These are phyloP conservation scores for Trichoderma brevicompactum DNA, from an alignment of 2,329 filamentous ascomycete genomes.

Conservation along the genomic window DNA sequence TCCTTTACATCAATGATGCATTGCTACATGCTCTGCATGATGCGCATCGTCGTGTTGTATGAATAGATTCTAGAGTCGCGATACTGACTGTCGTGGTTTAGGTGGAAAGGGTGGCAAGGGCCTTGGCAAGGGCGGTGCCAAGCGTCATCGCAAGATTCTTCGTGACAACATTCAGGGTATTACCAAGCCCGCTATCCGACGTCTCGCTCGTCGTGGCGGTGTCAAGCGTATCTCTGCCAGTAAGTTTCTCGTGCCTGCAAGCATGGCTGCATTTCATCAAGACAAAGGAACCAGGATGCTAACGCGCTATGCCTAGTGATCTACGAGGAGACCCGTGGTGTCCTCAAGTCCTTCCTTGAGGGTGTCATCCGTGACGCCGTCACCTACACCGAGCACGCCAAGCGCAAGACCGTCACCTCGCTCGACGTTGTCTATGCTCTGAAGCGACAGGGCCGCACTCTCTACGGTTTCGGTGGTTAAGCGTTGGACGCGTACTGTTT, in stretches of 20 bases:
- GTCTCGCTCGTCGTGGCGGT: constrained; percentile 98
- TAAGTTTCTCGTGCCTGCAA: constrained; percentile 50
- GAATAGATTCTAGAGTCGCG: neutral
- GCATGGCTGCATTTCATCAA: constrained; percentile 79
- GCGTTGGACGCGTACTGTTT: constrained; percentile 25
- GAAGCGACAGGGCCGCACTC: constrained; percentile 73
- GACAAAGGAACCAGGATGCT: neutral
- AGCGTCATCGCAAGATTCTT: constrained; percentile 99
- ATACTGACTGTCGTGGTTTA: constrained; percentile 55
- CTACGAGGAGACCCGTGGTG: constrained; percentile 78
- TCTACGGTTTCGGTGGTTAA: constrained; percentile 92
- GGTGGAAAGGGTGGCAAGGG: constrained; percentile 97
- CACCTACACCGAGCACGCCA: constrained; percentile 80
- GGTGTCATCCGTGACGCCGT: constrained; percentile 76
- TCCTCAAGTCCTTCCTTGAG: constrained; percentile 79
- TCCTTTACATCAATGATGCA: neutral
- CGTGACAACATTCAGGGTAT: constrained; percentile 99
- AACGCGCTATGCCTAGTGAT: constrained; percentile 56
- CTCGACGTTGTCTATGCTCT: constrained; percentile 70
- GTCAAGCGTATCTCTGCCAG: constrained; percentile 99
- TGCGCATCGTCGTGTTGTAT: neutral
- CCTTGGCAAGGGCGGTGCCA: constrained; percentile 96
- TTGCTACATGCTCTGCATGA: neutral
- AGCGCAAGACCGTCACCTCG: constrained; percentile 78
- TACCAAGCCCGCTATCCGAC: constrained; percentile 96